phyloP scores from a whole-genome alignment of 768 basidiomycete genomes.

The Leccinum rimulosum region DNA sequence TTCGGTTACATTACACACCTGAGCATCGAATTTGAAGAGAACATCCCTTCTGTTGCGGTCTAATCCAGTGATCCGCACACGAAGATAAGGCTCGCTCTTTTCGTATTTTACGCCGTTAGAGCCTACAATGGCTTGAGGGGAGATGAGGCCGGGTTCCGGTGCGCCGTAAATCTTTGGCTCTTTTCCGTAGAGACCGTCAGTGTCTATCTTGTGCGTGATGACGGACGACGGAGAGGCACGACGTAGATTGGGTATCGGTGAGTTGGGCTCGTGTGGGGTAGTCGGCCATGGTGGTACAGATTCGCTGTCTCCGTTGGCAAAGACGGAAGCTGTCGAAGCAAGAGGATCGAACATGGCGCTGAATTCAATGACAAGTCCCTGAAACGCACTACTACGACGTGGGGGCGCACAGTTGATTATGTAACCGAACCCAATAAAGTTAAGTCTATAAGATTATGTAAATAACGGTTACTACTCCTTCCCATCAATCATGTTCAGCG shows the following conservation, averaged over 20 bases:
- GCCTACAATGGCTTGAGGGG: slow-evolving; percentile 61
- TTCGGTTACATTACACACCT: slow-evolving; percentile 51
- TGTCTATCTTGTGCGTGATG: slow-evolving; percentile 48
- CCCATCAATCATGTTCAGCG: slow-evolving; percentile 35
- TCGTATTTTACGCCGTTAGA: slow-evolving; percentile 73
- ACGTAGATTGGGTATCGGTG: slow-evolving; percentile 69
- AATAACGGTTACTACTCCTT: not conserved
- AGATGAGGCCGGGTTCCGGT: slow-evolving; percentile 79
- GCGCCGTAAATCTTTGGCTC: slow-evolving; percentile 87
- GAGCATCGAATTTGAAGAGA: slow-evolving; percentile 90
- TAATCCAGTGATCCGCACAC: slow-evolving; percentile 85
- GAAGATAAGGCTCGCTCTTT: slow-evolving; percentile 78
- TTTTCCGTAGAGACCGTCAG: slow-evolving; percentile 65
- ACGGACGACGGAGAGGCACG: slow-evolving; percentile 53
- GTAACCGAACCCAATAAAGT: slow-evolving; percentile 9
- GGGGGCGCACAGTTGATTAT: slow-evolving; percentile 6
- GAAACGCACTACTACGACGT: not conserved
- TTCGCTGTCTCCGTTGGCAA: slow-evolving; percentile 47
- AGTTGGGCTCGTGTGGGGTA: slow-evolving; percentile 69
- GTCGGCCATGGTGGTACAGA: slow-evolving; percentile 73
- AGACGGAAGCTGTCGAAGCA: slow-evolving; percentile 49
- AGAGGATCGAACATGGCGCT: slow-evolving; percentile 71
- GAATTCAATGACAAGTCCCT: not conserved
- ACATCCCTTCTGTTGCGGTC: slow-evolving; percentile 96
- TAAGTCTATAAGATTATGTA: not conserved